A percentile compares a stretch with the other conserved stretches of the same genome.
Evolutionary conservation across 2,329 filamentous ascomycete genomes (phyloP).

Genomic region (Metarhizium guizhouense): DNA sequence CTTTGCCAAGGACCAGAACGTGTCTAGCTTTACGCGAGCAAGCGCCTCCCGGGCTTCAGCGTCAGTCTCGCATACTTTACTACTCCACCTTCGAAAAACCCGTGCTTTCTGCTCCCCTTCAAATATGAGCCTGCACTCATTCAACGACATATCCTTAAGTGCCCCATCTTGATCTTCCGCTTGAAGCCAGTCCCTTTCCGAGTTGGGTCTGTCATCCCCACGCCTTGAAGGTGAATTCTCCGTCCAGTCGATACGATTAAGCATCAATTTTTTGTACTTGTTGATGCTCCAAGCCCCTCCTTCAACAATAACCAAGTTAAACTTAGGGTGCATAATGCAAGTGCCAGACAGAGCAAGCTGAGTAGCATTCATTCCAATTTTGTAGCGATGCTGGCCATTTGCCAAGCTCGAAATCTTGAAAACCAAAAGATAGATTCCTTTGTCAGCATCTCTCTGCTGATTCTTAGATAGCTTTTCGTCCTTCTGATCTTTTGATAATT

Average conservation of each 20-base stretch:
- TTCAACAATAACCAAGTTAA: constrained; percentile 86
- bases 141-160: constrained; percentile 71
- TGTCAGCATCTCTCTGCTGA: constrained; percentile 79
- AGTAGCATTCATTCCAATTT: constrained; percentile 86
- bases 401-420: constrained; percentile 86
- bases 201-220: constrained; percentile 50
- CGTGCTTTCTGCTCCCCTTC: constrained; percentile 80
- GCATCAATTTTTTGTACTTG: constrained; percentile 86
- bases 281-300: constrained; percentile 76
- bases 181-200: constrained; percentile 65
- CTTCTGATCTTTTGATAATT: constrained; percentile 78
- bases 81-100: constrained; percentile 80
- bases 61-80: constrained; percentile 88
- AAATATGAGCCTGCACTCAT: constrained; percentile 78
- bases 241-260: constrained; percentile 89
- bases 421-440: constrained; percentile 77
- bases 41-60: constrained; percentile 76
- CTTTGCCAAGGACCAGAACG: constrained; percentile 88
- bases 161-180: constrained; percentile 70
- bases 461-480: constrained; percentile 75
- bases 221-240: constrained; percentile 69
- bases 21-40: constrained; percentile 79
- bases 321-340: constrained; percentile 83
- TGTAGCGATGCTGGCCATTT: constrained; percentile 89
- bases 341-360: constrained; percentile 79